Percentiles rank a stretch among this genome's conserved stretches.
Conservation (phyloP, 352 stramenopile genomes). For the Globisporangium sylvaticum region DNA sequence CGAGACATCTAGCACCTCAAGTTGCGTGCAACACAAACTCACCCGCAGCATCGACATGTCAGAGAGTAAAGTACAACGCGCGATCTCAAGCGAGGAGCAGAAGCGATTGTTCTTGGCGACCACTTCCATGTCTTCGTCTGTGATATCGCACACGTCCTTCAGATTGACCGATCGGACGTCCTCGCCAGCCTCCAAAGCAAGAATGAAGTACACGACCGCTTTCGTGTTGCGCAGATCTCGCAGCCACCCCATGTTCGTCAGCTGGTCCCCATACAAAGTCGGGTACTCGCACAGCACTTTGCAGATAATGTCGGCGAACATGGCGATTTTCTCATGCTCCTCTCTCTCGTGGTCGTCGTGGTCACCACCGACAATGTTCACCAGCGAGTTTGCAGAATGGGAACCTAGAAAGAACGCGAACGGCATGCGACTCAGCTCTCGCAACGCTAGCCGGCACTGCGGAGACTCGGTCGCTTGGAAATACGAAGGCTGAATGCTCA, state of each 20-base stretch:
- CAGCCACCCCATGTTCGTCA: slow-evolving; percentile 69
- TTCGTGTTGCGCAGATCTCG: slow-evolving; percentile 39
- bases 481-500: slow-evolving; percentile 50
- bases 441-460: slow-evolving; percentile 40
- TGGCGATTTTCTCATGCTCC: slow-evolving; percentile 28
- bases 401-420: slow-evolving; percentile 73
- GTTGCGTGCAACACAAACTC: slow-evolving; percentile 42
- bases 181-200: slow-evolving; percentile 50
- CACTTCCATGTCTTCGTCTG: slow-evolving; percentile 51
- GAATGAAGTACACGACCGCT: slow-evolving; percentile 58
- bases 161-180: slow-evolving; percentile 53
- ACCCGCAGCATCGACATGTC: slow-evolving; percentile 42
- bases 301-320: slow-evolving; percentile 72
- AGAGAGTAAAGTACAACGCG: slow-evolving; percentile 32
- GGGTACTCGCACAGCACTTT: slow-evolving; percentile 58
- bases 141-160: slow-evolving; percentile 44
- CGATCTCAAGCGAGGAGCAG: slow-evolving; percentile 36
- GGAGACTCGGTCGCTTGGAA: slow-evolving; percentile 51
- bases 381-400: slow-evolving; percentile 41
- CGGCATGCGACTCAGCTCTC: slow-evolving; percentile 52
- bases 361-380: slow-evolving; percentile 38
- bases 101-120: slow-evolving; percentile 57
- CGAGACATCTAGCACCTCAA: slow-evolving; percentile 79
- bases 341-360: slow-evolving; percentile 32
- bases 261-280: slow-evolving; percentile 61